Evolutionary conservation across 208 protist species (phyloP), one percentile per base, ranked within the genome.

Genomic region (Leishmania tarentolae): DNA sequence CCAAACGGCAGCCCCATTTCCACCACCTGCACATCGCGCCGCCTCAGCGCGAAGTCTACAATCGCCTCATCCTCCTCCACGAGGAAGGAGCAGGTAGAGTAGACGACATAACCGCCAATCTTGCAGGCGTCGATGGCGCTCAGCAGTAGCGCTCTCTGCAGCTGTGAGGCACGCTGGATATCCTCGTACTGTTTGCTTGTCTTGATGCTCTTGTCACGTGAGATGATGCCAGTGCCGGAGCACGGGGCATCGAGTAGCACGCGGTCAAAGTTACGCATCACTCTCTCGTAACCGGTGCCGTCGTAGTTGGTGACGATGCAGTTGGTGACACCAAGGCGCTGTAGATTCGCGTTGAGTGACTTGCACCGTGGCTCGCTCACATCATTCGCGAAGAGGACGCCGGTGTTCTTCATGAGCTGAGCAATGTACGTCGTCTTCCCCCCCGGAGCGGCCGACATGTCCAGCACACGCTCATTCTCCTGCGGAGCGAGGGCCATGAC

Each of bases 31-130:
- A 99, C 95, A 40, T 94, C 77, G 37, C 99, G 91, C 50, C 99
- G 96, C 59, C 79, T 85, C 13, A 99, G 84, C 13, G 97, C 99
- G 81, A 99, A 99, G 85, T 99, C 96, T 9, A 99, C 93, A 31
- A 99, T 96, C 24, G 92, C 95, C 89, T 99, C 99, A 86, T 99
- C 99, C 88, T 99, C 99, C 85, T 99, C 98, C 5, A 99, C 92
- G 42, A 98, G 87, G 76, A 99, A 93, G 19, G 90, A 95, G 81
- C 99, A 99, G 53, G 99, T 99, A 4, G 98, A 99, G 88, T 99
- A 99, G 8, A 99, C 98, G 31, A 99, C 89, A 80, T 96, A 96
- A 47, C 99, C 99, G 56, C 98, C 99, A 1, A 96, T 96, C 82
- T 99, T 92, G 65, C 98, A 88, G 47, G 93, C 92, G 86, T 99